Percentiles rank a stretch among this genome's conserved stretches.
Evolutionary conservation across 164 flowering plant genomes (phyloP).

Genomic region (Annona cherimola): DNA sequence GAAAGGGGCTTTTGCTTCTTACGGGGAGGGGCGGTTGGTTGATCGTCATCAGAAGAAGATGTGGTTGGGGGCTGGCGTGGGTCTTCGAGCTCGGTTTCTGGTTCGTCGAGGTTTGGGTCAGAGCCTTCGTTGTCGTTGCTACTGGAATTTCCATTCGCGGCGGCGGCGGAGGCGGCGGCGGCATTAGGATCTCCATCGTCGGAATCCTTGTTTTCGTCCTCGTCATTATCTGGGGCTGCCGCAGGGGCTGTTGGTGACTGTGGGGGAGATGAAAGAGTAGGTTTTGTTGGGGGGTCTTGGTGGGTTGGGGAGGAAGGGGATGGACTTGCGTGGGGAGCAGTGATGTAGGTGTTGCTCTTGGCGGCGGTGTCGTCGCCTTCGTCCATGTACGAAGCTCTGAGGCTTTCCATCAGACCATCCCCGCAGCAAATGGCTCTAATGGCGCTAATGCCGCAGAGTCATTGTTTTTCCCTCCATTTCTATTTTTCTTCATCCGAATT

Average conservation of each 20-base stretch:
- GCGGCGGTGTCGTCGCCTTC: conserved; percentile 40
- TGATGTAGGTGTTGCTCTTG: background rate
- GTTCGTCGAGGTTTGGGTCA: conserved; percentile 5
- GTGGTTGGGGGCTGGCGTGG: background rate
- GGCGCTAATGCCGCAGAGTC: too few relatives aligned
- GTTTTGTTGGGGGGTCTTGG: conserved; percentile 1
- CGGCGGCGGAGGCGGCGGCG: conserved; percentile 28
- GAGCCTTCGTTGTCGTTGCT: conserved; percentile 23
- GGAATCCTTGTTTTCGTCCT: background rate
- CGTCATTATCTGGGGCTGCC: background rate
- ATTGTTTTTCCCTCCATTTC: too few relatives aligned
- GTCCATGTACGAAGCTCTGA: conserved; percentile 36
- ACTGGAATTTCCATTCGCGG: conserved; percentile 23
- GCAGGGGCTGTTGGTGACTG: background rate
- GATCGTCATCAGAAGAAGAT: conserved; percentile 8
- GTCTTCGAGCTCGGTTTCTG: conserved; percentile 7
- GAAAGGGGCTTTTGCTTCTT: conserved; percentile 49
- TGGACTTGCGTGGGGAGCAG: conserved; percentile 3
- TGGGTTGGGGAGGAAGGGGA: background rate
- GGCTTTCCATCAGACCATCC: conserved; percentile 55
- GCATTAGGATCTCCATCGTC: background rate
- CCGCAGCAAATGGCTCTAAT: too few relatives aligned
- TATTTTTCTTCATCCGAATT: too few relatives aligned
- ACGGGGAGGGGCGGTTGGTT: background rate
- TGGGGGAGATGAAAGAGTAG: background rate